These are phyloP conservation scores for Ascoidea tarda DNA, from an alignment of 805 yeast species.

Conservation along the genomic window DNA sequence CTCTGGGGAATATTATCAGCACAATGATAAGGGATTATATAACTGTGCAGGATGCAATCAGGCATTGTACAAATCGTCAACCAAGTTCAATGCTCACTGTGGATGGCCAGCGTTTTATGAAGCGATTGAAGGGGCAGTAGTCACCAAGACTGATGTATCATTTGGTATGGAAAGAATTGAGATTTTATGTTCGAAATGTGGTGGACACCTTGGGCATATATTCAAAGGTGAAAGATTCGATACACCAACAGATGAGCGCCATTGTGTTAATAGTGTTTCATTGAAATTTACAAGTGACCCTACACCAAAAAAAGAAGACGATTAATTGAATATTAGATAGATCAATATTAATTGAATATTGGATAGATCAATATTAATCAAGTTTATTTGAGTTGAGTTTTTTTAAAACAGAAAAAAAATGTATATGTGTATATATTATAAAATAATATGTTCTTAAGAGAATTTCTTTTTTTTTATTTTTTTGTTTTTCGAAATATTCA, in stretches of 20 bases:
- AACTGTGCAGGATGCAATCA: conserved; percentile 75
- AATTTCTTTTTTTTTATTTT: too few relatives aligned
- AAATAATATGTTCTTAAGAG: too few relatives aligned
- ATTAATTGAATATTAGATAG: too few relatives aligned
- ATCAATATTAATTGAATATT: too few relatives aligned
- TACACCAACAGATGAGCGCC: conserved; percentile 83
- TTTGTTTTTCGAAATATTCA: too few relatives aligned
- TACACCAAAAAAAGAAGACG: too few relatives aligned
- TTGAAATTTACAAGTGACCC: conserved; percentile 36
- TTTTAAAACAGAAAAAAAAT: too few relatives aligned
- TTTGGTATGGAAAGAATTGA: conserved; percentile 80
- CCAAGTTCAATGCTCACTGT: conserved; percentile 84
- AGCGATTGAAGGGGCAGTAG: conserved; percentile 72
- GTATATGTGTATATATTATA: too few relatives aligned
- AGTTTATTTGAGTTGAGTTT: too few relatives aligned
- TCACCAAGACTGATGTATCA: conserved; percentile 40
- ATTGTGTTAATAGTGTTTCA: conserved; percentile 83
- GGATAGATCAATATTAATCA: too few relatives aligned
- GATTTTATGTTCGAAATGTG: conserved; percentile 79
- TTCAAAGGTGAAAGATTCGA: conserved; percentile 86
- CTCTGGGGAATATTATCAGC: conserved; percentile 26
- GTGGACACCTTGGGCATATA: conserved; percentile 92
- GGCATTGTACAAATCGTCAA: conserved; percentile 64
- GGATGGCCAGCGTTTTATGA: conserved; percentile 98
- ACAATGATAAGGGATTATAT: conserved; percentile 47